Conservation (phyloP, 2,329 filamentous ascomycete species). For the Alternaria tenuissima region DNA sequence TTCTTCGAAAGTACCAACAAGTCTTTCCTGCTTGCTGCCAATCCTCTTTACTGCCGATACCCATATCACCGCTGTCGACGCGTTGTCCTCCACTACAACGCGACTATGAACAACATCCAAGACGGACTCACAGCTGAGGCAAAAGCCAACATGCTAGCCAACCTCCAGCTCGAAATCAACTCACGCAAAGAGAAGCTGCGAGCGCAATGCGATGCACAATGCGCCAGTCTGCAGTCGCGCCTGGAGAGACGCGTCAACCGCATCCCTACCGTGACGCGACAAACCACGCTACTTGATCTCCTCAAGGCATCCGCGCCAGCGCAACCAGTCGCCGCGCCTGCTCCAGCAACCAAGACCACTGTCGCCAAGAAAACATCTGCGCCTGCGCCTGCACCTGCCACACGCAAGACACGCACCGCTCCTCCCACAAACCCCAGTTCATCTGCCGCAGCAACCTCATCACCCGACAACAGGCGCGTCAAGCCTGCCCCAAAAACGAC, state of each 20-base stretch:
- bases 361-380: conserved; percentile 20
- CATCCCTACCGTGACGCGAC: conserved; percentile 81
- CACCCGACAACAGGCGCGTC: conserved; percentile 15
- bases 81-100: conserved; percentile 25
- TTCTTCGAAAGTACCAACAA: neutral
- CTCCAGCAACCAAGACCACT: conserved; percentile 21
- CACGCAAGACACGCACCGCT: conserved; percentile 19
- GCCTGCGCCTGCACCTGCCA: conserved; percentile 11
- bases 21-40: neutral
- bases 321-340: conserved; percentile 14
- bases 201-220: conserved; percentile 87
- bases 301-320: conserved; percentile 53
- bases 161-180: conserved; percentile 66
- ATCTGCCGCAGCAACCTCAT: conserved; percentile 9
- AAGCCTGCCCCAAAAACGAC: conserved; percentile 18
- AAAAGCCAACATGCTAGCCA: conserved; percentile 42
- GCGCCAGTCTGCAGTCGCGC: conserved; percentile 82
- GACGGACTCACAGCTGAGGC: conserved; percentile 43
- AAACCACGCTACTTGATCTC: conserved; percentile 83
- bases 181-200: conserved; percentile 87
- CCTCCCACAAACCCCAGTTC: conserved; percentile 12
- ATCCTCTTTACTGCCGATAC: neutral
- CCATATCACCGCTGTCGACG: conserved; percentile 18
- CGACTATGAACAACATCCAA: conserved; percentile 29
- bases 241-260: conserved; percentile 94